phyloP scores from a whole-genome alignment of 164 flowering plant genomes.

The Berberis vulgaris region DNA sequence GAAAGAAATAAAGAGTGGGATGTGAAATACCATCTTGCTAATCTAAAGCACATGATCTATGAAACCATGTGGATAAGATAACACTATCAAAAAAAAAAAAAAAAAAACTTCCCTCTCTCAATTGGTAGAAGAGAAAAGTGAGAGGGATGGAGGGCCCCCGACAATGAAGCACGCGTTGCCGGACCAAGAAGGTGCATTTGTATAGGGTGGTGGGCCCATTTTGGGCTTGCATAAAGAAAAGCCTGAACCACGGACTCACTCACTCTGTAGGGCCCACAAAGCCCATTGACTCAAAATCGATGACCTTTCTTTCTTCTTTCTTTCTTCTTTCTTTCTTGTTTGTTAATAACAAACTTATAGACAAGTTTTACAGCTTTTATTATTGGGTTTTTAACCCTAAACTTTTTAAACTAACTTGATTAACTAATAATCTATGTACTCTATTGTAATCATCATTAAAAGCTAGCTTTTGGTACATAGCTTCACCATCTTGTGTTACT shows the following conservation, averaged over 20 bases:
- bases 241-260: not conserved
- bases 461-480: no score
- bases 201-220: not conserved
- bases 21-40: not conserved
- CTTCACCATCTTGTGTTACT: no score
- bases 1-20: not conserved
- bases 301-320: not conserved
- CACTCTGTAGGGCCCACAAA: not conserved
- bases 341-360: not conserved
- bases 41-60: not conserved
- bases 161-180: not conserved
- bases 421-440: no score
- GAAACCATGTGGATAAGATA: no score
- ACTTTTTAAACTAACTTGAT: no score
- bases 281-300: not conserved
- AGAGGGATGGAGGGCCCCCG: not conserved
- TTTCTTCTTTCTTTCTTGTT: no score
- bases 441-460: no score
- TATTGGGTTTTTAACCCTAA: no score
- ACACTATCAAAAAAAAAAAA: no score
- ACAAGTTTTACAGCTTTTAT: no score
- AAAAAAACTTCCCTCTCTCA: no score
- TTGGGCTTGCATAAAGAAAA: not conserved
- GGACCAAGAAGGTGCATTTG: not conserved
- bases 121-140: not conserved